phyloP scores from a whole-genome alignment of 495 filamentous ascomycete species.

The Aspergillus bridgeri region DNA sequence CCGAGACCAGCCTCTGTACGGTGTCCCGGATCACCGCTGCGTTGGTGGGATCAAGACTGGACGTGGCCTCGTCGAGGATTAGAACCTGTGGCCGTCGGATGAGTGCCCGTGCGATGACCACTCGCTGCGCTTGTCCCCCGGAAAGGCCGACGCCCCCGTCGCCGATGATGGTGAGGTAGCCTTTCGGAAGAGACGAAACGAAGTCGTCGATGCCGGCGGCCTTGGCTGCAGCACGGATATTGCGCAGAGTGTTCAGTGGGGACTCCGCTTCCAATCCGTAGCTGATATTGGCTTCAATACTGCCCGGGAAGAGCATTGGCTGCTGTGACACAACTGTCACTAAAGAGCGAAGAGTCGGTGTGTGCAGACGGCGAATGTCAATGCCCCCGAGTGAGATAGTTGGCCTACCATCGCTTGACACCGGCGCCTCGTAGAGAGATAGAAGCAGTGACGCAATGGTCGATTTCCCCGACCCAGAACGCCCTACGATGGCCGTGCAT shows the following conservation, averaged over 20 bases:
- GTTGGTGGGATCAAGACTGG: conserved; percentile 68
- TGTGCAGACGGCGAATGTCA: conserved; percentile 56
- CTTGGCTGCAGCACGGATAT: conserved; percentile 57
- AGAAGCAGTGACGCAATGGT: conserved; percentile 77
- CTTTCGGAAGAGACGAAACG: conserved; percentile 63
- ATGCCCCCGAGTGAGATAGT: conserved; percentile 54
- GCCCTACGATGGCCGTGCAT: conserved; percentile 73
- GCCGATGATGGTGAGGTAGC: conserved; percentile 73
- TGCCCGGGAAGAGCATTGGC: conserved; percentile 71
- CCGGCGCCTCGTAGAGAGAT: conserved; percentile 54
- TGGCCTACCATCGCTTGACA: conserved; percentile 15
- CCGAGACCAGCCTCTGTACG: conserved; percentile 45
- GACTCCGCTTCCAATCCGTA: conserved; percentile 61
- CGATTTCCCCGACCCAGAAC: conserved; percentile 85
- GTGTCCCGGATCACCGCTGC: conserved; percentile 64
- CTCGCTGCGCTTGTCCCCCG: conserved; percentile 79
- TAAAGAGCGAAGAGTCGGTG: conserved; percentile 59
- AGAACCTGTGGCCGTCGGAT: conserved; percentile 65
- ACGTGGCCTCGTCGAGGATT: conserved; percentile 87
- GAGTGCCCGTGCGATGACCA: conserved; percentile 80
- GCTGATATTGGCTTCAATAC: conserved; percentile 71
- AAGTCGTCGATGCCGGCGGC: conserved; percentile 79
- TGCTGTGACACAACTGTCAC: conserved; percentile 76
- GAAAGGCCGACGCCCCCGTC: conserved; percentile 73
- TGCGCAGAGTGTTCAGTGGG: conserved; percentile 29